Conservation (phyloP, 1,284 basidiomycete genomes). For the Cutaneotrichosporon sp. region DNA sequence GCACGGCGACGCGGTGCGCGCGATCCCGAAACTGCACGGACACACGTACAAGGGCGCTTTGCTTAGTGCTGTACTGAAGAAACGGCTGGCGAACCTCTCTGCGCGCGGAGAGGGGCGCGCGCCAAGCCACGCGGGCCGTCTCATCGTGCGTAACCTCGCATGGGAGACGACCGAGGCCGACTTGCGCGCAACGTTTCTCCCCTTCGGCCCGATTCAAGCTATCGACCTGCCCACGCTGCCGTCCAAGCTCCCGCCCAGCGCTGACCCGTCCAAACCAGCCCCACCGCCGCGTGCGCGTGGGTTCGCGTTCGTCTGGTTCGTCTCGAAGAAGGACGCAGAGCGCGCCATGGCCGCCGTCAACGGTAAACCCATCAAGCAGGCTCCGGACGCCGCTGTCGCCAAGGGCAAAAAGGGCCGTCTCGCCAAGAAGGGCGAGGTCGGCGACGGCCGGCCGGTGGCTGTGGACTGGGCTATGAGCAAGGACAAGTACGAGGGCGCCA, state of each 20-base stretch:
- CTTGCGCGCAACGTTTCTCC: slow-evolving; percentile 78
- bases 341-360: slow-evolving; percentile 77
- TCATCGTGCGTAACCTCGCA: slow-evolving; percentile 89
- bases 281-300: slow-evolving; percentile 61
- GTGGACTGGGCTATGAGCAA: slow-evolving; percentile 97
- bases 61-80: slow-evolving; percentile 85
- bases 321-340: slow-evolving; percentile 79
- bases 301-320: slow-evolving; percentile 95
- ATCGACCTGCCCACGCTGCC: slow-evolving; percentile 66
- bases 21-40: slow-evolving; percentile 78
- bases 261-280: slow-evolving; percentile 39
- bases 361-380: slow-evolving; percentile 59
- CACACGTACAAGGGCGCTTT: slow-evolving; percentile 87
- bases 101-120: slow-evolving; percentile 47
- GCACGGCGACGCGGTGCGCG: slow-evolving; percentile 65
- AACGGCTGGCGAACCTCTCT: slow-evolving; percentile 65
- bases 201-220: slow-evolving; percentile 80
- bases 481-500: slow-evolving; percentile 72
- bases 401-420: slow-evolving; percentile 43
- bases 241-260: slow-evolving; percentile 45
- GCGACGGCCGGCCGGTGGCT: slow-evolving; percentile 66
- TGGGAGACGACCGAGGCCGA: slow-evolving; percentile 77
- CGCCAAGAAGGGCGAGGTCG: slow-evolving; percentile 43
- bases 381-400: slow-evolving; percentile 32
- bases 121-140: slow-evolving; percentile 59